These are phyloP conservation scores for Claviceps spartinae DNA, from an alignment of 2,329 filamentous ascomycete genomes.

Conservation along the genomic window DNA sequence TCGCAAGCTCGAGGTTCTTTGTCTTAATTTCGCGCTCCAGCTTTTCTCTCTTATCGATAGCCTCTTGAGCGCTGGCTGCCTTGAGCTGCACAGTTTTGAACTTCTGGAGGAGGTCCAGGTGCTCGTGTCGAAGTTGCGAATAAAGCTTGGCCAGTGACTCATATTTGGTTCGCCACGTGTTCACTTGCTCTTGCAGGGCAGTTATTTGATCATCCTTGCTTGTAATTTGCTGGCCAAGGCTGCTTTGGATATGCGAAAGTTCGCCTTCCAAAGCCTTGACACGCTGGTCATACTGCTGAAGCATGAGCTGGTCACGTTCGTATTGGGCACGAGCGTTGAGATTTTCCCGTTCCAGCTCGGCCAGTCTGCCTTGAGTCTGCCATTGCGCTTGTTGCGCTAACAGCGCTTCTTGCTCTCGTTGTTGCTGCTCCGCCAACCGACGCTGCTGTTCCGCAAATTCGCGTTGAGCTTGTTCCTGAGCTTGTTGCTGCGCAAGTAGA, in stretches of 20 bases:
- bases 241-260: slow-evolving; percentile 66
- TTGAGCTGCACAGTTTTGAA: slow-evolving; percentile 95
- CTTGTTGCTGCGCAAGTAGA: slow-evolving; percentile 67
- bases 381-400: slow-evolving; percentile 79
- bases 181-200: slow-evolving; percentile 88
- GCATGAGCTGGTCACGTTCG: slow-evolving; percentile 90
- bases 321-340: slow-evolving; percentile 89
- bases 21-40: slow-evolving; percentile 96
- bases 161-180: slow-evolving; percentile 95
- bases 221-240: slow-evolving; percentile 68
- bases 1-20: slow-evolving; percentile 95
- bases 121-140: slow-evolving; percentile 87
- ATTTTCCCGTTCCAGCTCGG: slow-evolving; percentile 90
- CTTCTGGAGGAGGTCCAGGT: slow-evolving; percentile 86
- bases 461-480: slow-evolving; percentile 70
- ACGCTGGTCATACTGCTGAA: slow-evolving; percentile 89
- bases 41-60: slow-evolving; percentile 87
- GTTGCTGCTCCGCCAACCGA: slow-evolving; percentile 74
- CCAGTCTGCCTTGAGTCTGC: slow-evolving; percentile 90
- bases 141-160: slow-evolving; percentile 94
- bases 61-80: slow-evolving; percentile 91
- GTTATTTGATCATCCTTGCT: slow-evolving; percentile 93
- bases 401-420: slow-evolving; percentile 79
- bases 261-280: slow-evolving; percentile 89
- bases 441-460: slow-evolving; percentile 97